These are phyloP conservation scores for Boletus sp. DNA, from an alignment of 768 basidiomycete genomes.

Conservation along the genomic window DNA sequence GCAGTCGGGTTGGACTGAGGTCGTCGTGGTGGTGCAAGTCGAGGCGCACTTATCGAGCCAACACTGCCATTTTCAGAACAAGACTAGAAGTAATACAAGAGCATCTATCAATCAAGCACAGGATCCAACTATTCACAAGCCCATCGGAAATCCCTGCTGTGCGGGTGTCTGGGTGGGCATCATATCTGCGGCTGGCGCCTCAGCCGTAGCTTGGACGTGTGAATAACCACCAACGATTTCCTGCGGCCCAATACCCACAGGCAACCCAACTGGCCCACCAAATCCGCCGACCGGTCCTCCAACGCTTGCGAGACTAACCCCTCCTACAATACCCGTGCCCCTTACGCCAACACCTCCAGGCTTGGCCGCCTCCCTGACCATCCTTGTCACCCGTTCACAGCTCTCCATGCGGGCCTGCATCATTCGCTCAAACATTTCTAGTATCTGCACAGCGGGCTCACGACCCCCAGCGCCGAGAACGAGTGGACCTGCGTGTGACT, in stretches of 20 bases:
- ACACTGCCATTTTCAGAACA: slow-evolving; percentile 12
- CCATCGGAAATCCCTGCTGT: slow-evolving; percentile 28
- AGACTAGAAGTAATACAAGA: neutral
- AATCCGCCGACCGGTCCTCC: slow-evolving; percentile 31
- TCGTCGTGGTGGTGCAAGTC: neutral
- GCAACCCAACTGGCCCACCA: slow-evolving; percentile 27
- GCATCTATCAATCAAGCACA: too few species aligned
- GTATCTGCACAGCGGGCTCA: slow-evolving; percentile 49
- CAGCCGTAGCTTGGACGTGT: slow-evolving; percentile 8
- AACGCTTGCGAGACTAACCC: slow-evolving; percentile 19
- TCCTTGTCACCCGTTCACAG: slow-evolving; percentile 61
- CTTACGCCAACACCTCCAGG: slow-evolving; percentile 16
- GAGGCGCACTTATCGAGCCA: neutral
- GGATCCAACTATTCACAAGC: neutral
- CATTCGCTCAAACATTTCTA: slow-evolving; percentile 69
- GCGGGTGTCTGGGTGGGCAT: slow-evolving; percentile 9
- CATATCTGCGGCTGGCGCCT: slow-evolving; percentile 13
- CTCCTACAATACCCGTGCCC: slow-evolving; percentile 6
- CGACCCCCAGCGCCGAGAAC: slow-evolving; percentile 31
- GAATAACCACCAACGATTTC: slow-evolving; percentile 17
- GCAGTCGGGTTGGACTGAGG: neutral
- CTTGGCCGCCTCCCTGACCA: slow-evolving; percentile 42
- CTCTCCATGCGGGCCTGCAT: slow-evolving; percentile 76
- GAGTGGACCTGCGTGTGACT: slow-evolving; percentile 20
- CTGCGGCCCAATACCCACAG: slow-evolving; percentile 22